Conservation (phyloP, 176 grass and related monocot genomes). For the Avena insularis region DNA sequence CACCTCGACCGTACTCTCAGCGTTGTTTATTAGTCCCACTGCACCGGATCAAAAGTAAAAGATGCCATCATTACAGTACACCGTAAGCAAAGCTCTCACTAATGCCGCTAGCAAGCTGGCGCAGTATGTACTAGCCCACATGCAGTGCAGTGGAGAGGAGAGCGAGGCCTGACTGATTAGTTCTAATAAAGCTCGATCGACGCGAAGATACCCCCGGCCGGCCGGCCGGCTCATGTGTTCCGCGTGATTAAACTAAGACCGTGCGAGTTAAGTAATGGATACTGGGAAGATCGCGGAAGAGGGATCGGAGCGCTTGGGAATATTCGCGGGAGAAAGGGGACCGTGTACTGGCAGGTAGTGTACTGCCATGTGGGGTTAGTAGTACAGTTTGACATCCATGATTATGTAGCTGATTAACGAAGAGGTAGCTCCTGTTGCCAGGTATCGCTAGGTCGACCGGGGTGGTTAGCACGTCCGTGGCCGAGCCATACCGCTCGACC, state of each 20-base stretch:
- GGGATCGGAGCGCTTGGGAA: neutral
- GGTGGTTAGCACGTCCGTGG: constrained; percentile 27
- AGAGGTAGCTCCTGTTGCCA: constrained; percentile 21
- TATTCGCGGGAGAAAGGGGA: neutral
- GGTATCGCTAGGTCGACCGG: neutral
- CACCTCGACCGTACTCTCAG: neutral
- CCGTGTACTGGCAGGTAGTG: too few relatives aligned
- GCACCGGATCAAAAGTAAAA: constrained; percentile 7
- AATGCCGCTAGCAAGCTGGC: constrained; percentile 2
- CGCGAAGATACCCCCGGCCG: too few relatives aligned
- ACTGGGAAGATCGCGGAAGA: neutral
- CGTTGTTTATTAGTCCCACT: constrained; percentile 28
- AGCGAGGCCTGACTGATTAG: too few relatives aligned
- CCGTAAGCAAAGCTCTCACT: constrained; percentile 1
- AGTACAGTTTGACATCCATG: neutral
- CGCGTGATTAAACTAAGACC: constrained; percentile 49
- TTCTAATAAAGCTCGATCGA: too few relatives aligned
- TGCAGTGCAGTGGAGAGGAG: constrained; percentile 8
- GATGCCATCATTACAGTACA: neutral
- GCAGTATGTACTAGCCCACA: neutral
- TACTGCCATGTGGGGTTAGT: neutral
- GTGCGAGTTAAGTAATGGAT: neutral
- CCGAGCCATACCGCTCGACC: neutral
- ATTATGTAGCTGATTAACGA: too few relatives aligned
- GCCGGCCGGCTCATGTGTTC: constrained; percentile 28